A percentile compares a stretch with the other conserved stretches of the same genome.
Conservation (phyloP, 2,329 filamentous ascomycete species). For the Hypoxylon sp. region DNA sequence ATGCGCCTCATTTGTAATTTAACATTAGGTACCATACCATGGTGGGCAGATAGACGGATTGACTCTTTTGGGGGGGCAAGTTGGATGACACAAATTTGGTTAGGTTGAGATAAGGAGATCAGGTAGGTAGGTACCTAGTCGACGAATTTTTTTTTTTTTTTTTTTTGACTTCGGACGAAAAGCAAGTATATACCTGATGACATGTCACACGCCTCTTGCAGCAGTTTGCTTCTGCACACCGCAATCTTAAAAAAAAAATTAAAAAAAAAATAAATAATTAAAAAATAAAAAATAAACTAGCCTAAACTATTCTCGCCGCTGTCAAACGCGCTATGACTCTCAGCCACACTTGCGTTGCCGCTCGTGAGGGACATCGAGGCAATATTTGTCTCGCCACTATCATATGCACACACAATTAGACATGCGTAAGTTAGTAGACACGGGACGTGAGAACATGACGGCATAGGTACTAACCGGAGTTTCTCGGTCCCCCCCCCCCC, state of each 20-base stretch:
- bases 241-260: too few species aligned
- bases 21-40: slow-evolving; percentile 3
- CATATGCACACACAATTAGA: background rate
- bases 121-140: too few species aligned
- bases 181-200: too few species aligned
- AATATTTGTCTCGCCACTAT: background rate
- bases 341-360: background rate
- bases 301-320: too few species aligned
- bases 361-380: background rate
- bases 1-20: background rate
- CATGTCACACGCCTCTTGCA: too few species aligned
- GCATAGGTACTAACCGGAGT: background rate
- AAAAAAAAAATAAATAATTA: too few species aligned
- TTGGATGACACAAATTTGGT: slow-evolving; percentile 1
- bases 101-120: background rate
- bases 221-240: too few species aligned
- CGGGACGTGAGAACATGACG: background rate
- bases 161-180: too few species aligned
- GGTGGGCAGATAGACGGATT: background rate
- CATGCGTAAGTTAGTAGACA: background rate
- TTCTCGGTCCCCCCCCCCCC: background rate
- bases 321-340: background rate
- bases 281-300: too few species aligned
- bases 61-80: background rate
- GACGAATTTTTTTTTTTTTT: too few species aligned